phyloP scores from a whole-genome alignment of 2,329 filamentous ascomycete genomes.

The Spiromastix sp. region DNA sequence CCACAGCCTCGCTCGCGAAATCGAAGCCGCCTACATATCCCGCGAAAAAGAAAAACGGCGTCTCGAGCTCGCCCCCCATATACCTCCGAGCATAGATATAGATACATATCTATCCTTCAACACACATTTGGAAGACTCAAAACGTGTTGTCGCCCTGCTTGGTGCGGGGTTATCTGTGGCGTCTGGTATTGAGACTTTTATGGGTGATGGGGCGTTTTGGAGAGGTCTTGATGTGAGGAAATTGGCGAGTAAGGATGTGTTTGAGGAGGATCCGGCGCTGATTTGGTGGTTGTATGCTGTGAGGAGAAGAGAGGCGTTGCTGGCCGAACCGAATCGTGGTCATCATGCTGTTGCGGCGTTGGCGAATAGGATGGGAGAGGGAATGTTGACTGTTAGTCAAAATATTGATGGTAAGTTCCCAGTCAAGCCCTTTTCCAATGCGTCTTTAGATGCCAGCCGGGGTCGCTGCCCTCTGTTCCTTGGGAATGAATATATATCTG shows the following conservation, averaged over 20 bases:
- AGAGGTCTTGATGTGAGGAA: slow-evolving; percentile 1
- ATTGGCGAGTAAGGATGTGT: not conserved
- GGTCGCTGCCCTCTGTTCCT: too few species aligned
- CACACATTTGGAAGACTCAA: not conserved
- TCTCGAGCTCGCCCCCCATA: not conserved
- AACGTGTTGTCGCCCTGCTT: not conserved
- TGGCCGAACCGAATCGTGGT: slow-evolving; percentile 2
- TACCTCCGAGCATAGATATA: not conserved
- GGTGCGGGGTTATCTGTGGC: slow-evolving; percentile 2
- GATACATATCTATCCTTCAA: slow-evolving; percentile 1
- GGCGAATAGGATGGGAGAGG: not conserved
- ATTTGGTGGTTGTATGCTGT: slow-evolving; percentile 4
- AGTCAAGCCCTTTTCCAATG: too few species aligned
- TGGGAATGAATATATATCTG: too few species aligned
- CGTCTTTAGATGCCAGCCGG: too few species aligned
- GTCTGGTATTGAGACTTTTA: slow-evolving; percentile 2
- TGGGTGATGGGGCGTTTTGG: slow-evolving; percentile 1
- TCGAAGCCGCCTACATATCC: slow-evolving; percentile 1
- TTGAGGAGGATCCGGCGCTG: slow-evolving; percentile 1
- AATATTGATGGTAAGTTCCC: slow-evolving; percentile 3
- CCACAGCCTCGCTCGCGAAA: not conserved
- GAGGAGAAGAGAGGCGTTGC: slow-evolving; percentile 1
- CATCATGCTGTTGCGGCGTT: not conserved
- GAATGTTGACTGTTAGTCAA: slow-evolving; percentile 3
- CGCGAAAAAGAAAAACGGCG: not conserved